A percentile compares a stretch with the other conserved stretches of the same genome.
These are phyloP conservation scores for Batkoa obscura DNA, from an alignment of 371 early-diverging fungal species.

Conservation along the genomic window DNA sequence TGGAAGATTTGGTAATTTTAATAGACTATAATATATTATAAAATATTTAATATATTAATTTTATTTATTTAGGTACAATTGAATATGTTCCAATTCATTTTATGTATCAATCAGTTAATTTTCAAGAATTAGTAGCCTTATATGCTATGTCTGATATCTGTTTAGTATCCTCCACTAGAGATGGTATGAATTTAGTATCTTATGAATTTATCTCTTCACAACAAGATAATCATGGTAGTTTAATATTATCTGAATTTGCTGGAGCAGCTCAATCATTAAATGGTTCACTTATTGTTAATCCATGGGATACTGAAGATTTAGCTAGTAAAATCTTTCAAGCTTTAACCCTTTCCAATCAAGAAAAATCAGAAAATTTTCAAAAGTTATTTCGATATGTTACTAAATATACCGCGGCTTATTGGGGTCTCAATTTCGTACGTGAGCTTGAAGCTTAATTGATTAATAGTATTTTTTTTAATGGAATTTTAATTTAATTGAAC, in stretches of 20 bases:
- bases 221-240: conserved; percentile 79
- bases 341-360: conserved; percentile 73
- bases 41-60: too few species aligned
- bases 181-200: conserved; percentile 99
- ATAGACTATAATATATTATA: too few species aligned
- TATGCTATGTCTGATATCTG: conserved; percentile 94
- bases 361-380: conserved; percentile 65
- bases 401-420: conserved; percentile 95
- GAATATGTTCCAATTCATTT: conserved; percentile 97
- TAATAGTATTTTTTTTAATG: too few species aligned
- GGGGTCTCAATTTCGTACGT: conserved; percentile 89
- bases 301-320: conserved; percentile 96
- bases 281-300: conserved; percentile 92
- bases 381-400: conserved; percentile 85
- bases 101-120: conserved; percentile 87
- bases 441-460: too few species aligned
- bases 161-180: conserved; percentile 91
- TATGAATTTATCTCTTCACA: conserved; percentile 98
- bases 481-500: too few species aligned
- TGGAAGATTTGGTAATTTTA: conserved; percentile 75
- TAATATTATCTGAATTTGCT: conserved; percentile 97
- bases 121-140: conserved; percentile 90
- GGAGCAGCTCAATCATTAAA: conserved; percentile 97
- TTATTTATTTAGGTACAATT: too few species aligned
- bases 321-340: conserved; percentile 81